Evolutionary conservation across 768 basidiomycete genomes (phyloP), one percentile per base, ranked within the genome.

Genomic region (Hygrocybe coccinea): DNA sequence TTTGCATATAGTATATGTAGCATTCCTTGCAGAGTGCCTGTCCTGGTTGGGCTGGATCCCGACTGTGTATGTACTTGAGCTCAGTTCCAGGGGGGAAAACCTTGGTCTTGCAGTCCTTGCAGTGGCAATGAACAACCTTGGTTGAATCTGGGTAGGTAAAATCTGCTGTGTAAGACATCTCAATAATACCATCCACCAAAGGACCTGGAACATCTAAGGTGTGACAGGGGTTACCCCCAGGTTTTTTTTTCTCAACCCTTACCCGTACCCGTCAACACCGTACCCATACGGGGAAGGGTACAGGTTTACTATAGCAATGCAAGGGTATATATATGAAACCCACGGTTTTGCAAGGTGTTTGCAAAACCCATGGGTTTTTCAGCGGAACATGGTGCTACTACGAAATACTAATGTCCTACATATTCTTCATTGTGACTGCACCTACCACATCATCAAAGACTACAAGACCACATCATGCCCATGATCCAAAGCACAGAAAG

Each of bases 401-500:
- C 38, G 5, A 52, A 19, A 52, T 39, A n/a, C 17, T 34, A 38
- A 10, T n/a, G 21, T 17, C 9, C 25, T 14, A 36, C 17, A 19
- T 52, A 17, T 29, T 52, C 35, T n/a, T 29, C 15, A 36, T 10
- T 10, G 15, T 41, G 19, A 52, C 38, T 5, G 35, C 55, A 19
- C 37, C 46, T 5, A 62, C 19, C 6, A 62, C 7, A 41, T 60
- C 59, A 1, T 45, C 41, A 25, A 56, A 56, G 46, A 46, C 11
- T 11, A 62, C n/a, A 9, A 64, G 48, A 22, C 59, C 55, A 39
- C 54, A 39, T 4, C 50, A 24, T 1, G 54, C 46, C 65, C 65
- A 64, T 21, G 54, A 57, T 2, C 63, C 65, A n/a, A 66, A 54
- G 44, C 65, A 66, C 1, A 66, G 52, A 17, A 56, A 61, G 15